Evolutionary conservation across 139 green algal genomes (phyloP).

Genomic region (Auxenochlorella protothecoides): DNA sequence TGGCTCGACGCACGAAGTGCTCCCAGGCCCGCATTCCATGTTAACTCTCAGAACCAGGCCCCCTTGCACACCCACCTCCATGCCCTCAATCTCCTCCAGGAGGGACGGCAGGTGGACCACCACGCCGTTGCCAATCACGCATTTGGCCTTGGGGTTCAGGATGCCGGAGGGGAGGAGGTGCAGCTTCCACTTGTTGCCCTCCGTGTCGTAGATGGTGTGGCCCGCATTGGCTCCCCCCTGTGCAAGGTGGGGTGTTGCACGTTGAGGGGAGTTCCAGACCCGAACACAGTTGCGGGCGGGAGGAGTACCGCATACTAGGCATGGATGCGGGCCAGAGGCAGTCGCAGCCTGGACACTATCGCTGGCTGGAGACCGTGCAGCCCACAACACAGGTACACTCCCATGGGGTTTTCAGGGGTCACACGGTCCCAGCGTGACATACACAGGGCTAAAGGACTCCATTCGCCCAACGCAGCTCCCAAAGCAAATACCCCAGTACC

Average conservation of each 20-base stretch:
- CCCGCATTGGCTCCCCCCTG: constrained; percentile 97
- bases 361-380: no score
- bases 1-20: not conserved
- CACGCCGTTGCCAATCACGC: constrained; percentile 93
- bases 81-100: constrained; percentile 81
- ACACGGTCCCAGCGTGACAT: not conserved
- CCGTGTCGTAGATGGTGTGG: constrained; percentile 97
- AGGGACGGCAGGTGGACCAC: constrained; percentile 91
- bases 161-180: constrained; percentile 96
- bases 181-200: constrained; percentile 94
- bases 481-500: constrained; percentile 24
- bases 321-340: not conserved
- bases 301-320: no score
- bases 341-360: not conserved
- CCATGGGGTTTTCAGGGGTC: no score
- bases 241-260: not conserved
- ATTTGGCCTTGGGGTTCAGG: constrained; percentile 79
- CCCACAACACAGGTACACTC: no score
- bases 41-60: not conserved
- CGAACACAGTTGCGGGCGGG: no score
- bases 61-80: constrained; percentile 10
- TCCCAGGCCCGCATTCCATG: not conserved
- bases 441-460: not conserved
- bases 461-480: not conserved
- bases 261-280: not conserved